Evolutionary conservation across 2,329 filamentous ascomycete species (phyloP), one percentile per base, ranked within the genome.

Genomic region (Nigrospora oryzae): DNA sequence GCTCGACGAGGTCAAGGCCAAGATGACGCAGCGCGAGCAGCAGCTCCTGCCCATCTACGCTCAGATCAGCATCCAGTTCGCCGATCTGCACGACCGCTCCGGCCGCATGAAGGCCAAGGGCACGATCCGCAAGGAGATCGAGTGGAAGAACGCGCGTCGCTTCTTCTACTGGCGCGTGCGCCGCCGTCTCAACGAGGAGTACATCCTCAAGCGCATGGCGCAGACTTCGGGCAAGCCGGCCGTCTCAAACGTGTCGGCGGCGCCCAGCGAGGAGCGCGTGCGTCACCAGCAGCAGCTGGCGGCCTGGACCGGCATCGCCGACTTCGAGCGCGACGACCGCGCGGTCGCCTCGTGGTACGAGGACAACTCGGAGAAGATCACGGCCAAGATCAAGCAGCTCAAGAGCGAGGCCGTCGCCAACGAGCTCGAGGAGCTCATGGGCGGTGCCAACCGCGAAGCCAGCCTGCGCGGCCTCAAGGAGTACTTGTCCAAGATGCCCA

Each of bases 81-180:
- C 93, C 48, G 93, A 98, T 66, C 78, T 98, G 41, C 93, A 98
- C 73, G 93, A 98, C 67, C 90, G 93, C 39, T 84, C 93, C 37
- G 93, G 90, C 48, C 89, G 93, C 69, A 98, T 98, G 93, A 81
- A 95, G 73, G 93, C 93, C 67, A 98, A 98, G 83, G 86, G 89
- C 50, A 84, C 86, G 46, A 95, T 98, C 59, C 89, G 93, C 51
- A 79, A 86, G 57, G 71, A 82, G 12, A 77, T 98, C 36, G 79
- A 84, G 59, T 97, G 91, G 93, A 75, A 80, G 63, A 86, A 95
- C 57, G 84, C 91, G 11, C 84, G 93, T 53, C 85, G 91, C 62
- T 97, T 93, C 87, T 97, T 98, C 77, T 98, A 97, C 85, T 98
- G 94, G 93, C 91, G 93, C 68, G 84, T 96, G 51, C 90, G 94